Evolutionary conservation across 768 basidiomycete genomes (phyloP).

Genomic region (Hortiboletus campestris): DNA sequence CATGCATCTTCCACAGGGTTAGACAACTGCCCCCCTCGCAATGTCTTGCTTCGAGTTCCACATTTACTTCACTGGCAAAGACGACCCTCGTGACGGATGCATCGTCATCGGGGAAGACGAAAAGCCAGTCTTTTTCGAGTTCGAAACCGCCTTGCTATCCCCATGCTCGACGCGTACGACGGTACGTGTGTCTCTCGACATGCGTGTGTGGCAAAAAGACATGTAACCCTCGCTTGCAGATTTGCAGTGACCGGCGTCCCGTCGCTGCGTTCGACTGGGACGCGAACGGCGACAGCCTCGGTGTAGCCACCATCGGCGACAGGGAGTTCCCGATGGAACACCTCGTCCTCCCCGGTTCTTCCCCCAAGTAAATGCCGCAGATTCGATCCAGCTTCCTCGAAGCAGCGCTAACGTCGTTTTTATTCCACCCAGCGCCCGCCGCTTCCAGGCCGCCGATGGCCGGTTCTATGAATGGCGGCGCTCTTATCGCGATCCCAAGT

Average conservation of each 20-base stretch:
- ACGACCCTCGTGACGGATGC: conserved; percentile 63
- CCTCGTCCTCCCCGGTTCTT: conserved; percentile 54
- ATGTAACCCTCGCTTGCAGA: conserved; percentile 13
- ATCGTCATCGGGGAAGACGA: conserved; percentile 65
- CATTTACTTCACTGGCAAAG: conserved; percentile 67
- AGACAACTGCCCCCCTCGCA: conserved; percentile 6
- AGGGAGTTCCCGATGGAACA: conserved; percentile 61
- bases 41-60: conserved; percentile 45
- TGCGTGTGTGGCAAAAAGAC: neutral
- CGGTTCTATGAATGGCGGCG: conserved; percentile 67
- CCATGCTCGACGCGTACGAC: conserved; percentile 27
- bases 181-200: conserved; percentile 11
- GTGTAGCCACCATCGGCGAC: conserved; percentile 49
- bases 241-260: conserved; percentile 45
- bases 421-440: conserved; percentile 49
- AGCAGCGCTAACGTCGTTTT: conserved; percentile 7
- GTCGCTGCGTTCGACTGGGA: conserved; percentile 55
- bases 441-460: conserved; percentile 57
- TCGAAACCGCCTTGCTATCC: conserved; percentile 49
- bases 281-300: conserved; percentile 31
- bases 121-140: conserved; percentile 59
- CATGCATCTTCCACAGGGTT: conserved; percentile 5
- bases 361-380: conserved; percentile 39
- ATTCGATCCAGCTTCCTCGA: neutral
- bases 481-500: conserved; percentile 42